Base-by-base conservation (phyloP, 306 rosid genomes). In the Pachyrhizus erosus region DNA sequence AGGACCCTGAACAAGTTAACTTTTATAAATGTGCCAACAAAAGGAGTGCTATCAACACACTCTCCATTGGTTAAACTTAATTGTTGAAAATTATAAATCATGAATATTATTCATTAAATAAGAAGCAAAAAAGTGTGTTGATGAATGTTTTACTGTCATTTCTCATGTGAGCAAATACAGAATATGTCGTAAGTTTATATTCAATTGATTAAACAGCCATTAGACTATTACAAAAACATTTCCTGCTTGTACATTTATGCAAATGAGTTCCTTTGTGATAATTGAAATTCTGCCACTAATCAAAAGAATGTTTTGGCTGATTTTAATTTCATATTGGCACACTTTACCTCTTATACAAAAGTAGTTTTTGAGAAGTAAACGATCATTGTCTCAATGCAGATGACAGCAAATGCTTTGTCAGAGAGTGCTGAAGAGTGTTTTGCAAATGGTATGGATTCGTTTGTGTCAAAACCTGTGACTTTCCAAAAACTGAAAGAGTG, bases 381-480 rank as follows among this genome's bases (percentile, higher is more conserved):
- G 33, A 68, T 69, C 1, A 42, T 42, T 75, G 37, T n/a, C 11
- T 37, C 18, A 54, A 61, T 86, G 87, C 93, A 94, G 97, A 91
- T 94, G 97, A 94, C 98, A 52, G 96, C 98, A 51, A 92, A 94
- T 81, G 86, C 98, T 68, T 78, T 91, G 83, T 85, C 93, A 13
- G 98, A 94, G 83, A 94, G 98, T 72, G 97, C 98, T 5, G 98
- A 90, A 9, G 98, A 92, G 87, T 94, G 98, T 64, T 92, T 78
- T 42, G 91, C 91, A 76, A 87, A 89, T 68, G 98, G 98, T 12
- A 92, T 94, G 98, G 98, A 94, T 82, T 92, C 97, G 1, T 94
- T 94, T 67, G 90, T 94, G 57, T 89, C 97, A 33, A 94, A 94
- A 83, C 98, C 98, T 3, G 92, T 94, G 49, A 91, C 94, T 37